These are phyloP conservation scores for Mucor sp. DNA, from an alignment of 371 early-diverging fungal species.

Conservation along the genomic window DNA sequence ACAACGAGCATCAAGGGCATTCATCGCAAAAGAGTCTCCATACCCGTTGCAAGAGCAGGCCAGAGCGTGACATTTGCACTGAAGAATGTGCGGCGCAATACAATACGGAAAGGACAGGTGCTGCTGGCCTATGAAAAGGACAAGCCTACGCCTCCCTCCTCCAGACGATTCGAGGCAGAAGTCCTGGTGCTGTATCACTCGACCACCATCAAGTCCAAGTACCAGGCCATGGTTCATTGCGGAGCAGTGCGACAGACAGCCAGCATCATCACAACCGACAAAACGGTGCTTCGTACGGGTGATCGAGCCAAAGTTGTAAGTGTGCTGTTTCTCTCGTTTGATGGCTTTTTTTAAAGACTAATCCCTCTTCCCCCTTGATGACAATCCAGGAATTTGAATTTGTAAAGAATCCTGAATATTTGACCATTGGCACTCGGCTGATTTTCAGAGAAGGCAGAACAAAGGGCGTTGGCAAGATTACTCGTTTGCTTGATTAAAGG, in stretches of 20 bases:
- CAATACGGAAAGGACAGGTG: constrained; percentile 91
- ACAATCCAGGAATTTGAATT: constrained; percentile 67
- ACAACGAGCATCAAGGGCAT: constrained; percentile 82
- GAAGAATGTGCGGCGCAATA: constrained; percentile 78
- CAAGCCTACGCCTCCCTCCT: constrained; percentile 60
- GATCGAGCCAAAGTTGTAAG: constrained; percentile 81
- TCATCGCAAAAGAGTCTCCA: constrained; percentile 84
- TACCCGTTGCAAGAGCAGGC: constrained; percentile 79
- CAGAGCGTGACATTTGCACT: constrained; percentile 87
- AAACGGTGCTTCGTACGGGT: constrained; percentile 80
- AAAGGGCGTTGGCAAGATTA: constrained; percentile 90
- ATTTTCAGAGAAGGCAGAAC: constrained; percentile 89
- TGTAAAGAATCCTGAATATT: constrained; percentile 82
- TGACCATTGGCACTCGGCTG: constrained; percentile 75
- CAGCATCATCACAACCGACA: constrained; percentile 75
- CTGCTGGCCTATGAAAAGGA: constrained; percentile 65
- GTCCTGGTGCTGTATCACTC: constrained; percentile 87
- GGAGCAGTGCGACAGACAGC: constrained; percentile 91
- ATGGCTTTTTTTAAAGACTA: not conserved
- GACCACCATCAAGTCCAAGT: constrained; percentile 85
- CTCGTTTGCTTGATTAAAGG: constrained; percentile 30
- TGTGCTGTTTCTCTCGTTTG: constrained; percentile 13
- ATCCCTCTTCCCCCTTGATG: not conserved
- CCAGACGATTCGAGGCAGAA: constrained; percentile 88
- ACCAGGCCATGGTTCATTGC: constrained; percentile 95